Conservation (phyloP, 2,329 filamentous ascomycete genomes). For the Sclerotinia borealis region DNA sequence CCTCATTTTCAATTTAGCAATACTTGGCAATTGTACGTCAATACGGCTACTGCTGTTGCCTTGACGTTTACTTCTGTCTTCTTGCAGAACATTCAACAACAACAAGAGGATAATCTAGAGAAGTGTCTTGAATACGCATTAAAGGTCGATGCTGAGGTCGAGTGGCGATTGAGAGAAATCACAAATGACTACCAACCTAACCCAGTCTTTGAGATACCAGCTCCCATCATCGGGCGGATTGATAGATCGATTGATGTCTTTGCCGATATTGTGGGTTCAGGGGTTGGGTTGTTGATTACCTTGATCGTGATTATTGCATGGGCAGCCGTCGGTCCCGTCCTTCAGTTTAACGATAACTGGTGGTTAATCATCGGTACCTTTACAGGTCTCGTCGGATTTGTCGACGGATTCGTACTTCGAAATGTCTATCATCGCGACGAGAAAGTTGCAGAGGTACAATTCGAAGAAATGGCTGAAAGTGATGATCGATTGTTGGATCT, state of each 20-base stretch:
- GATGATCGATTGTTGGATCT: slow-evolving; percentile 5
- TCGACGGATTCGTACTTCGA: slow-evolving; percentile 40
- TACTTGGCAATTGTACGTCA: slow-evolving; percentile 31
- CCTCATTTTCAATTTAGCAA: slow-evolving; percentile 16
- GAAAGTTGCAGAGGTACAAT: slow-evolving; percentile 23
- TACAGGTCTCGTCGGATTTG: slow-evolving; percentile 40
- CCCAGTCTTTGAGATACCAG: slow-evolving; percentile 28
- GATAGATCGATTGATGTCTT: slow-evolving; percentile 38
- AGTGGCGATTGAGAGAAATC: slow-evolving; percentile 31
- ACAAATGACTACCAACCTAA: slow-evolving; percentile 33
- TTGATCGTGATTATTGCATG: slow-evolving; percentile 35
- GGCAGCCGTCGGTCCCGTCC: slow-evolving; percentile 35
- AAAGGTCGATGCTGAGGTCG: slow-evolving; percentile 32
- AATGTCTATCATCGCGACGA: slow-evolving; percentile 35
- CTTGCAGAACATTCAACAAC: slow-evolving; percentile 35
- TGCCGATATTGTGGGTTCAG: slow-evolving; percentile 39
- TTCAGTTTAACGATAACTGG: slow-evolving; percentile 39
- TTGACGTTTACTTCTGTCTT: slow-evolving; percentile 38
- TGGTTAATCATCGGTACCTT: slow-evolving; percentile 43
- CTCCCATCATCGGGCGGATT: slow-evolving; percentile 30
- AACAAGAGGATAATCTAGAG: slow-evolving; percentile 31
- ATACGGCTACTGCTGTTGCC: slow-evolving; percentile 39
- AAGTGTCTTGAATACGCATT: slow-evolving; percentile 32
- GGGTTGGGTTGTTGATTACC: slow-evolving; percentile 36
- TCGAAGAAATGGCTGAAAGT: slow-evolving; percentile 15